phyloP scores from a whole-genome alignment of 345 rosid species.

The Salix koriyanagi region DNA sequence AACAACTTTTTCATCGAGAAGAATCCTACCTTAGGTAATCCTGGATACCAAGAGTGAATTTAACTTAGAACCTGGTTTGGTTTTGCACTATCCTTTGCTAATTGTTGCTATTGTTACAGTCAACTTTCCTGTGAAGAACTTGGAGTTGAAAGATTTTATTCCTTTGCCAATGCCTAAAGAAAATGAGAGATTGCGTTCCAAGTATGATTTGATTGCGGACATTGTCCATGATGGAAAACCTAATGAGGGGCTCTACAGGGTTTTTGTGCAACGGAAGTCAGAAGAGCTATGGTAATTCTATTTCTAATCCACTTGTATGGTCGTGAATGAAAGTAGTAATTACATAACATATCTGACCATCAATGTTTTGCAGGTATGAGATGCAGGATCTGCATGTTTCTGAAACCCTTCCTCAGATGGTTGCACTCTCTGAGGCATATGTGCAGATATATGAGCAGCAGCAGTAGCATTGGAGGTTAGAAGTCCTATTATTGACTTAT shows the following conservation, averaged over 20 bases:
- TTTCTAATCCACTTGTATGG: background rate
- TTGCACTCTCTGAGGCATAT: constrained; percentile 89
- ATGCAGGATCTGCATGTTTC: constrained; percentile 98
- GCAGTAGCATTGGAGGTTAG: constrained; percentile 22
- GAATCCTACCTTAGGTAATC: constrained; percentile 88
- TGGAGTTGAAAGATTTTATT: constrained; percentile 88
- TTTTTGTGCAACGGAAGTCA: constrained; percentile 94
- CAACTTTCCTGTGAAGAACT: constrained; percentile 93
- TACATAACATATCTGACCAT: background rate
- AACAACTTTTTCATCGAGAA: constrained; percentile 92
- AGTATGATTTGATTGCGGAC: constrained; percentile 89
- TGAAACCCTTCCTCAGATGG: constrained; percentile 97
- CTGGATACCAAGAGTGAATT: background rate
- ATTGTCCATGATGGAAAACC: constrained; percentile 98
- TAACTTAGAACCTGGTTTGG: background rate
- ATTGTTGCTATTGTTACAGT: constrained; percentile 41
- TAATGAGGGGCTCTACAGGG: constrained; percentile 85
- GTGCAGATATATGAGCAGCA: constrained; percentile 99
- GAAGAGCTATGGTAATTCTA: constrained; percentile 74
- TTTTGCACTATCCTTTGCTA: background rate
- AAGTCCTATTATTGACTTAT: background rate
- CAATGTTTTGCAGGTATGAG: constrained; percentile 67
- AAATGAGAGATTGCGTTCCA: constrained; percentile 55
- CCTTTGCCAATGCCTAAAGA: constrained; percentile 68
- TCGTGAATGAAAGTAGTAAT: background rate